These are phyloP conservation scores for Aphelidium insulamus DNA, from an alignment of 371 early-diverging fungal species.

Conservation along the genomic window DNA sequence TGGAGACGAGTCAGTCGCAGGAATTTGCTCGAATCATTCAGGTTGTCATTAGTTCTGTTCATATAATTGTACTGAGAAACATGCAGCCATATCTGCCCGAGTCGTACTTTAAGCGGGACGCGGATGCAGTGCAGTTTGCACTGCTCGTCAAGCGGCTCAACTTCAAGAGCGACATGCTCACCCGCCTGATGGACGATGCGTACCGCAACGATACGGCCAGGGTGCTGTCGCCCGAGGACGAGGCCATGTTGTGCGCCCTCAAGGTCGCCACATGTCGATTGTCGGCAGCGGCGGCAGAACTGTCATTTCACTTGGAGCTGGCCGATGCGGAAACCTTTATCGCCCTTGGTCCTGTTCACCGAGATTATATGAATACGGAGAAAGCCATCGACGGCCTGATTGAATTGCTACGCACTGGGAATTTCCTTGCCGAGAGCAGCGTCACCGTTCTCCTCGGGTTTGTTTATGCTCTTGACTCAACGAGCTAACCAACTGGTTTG, in stretches of 20 bases:
- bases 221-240: neutral
- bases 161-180: slow-evolving; percentile 54
- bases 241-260: slow-evolving; percentile 18
- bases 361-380: too few species aligned
- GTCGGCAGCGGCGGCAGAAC: slow-evolving; percentile 24
- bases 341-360: slow-evolving; percentile 5
- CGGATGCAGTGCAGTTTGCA: slow-evolving; percentile 45
- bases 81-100: slow-evolving; percentile 60
- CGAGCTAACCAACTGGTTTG: too few species aligned
- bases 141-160: slow-evolving; percentile 50
- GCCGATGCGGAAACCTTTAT: slow-evolving; percentile 6
- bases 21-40: slow-evolving; percentile 18
- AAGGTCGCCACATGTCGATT: slow-evolving; percentile 21
- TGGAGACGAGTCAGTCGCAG: slow-evolving; percentile 65
- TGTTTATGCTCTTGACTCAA: too few species aligned
- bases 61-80: slow-evolving; percentile 2
- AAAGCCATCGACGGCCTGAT: too few species aligned
- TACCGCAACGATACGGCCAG: slow-evolving; percentile 27
- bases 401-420: too few species aligned
- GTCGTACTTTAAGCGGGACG: slow-evolving; percentile 51
- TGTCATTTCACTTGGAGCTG: slow-evolving; percentile 1
- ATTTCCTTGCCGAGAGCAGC: too few species aligned
- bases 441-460: too few species aligned
- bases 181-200: slow-evolving; percentile 46
- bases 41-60: neutral